Conservation (phyloP, 148 eudicot genomes). For the Dianthus caryophyllus region DNA sequence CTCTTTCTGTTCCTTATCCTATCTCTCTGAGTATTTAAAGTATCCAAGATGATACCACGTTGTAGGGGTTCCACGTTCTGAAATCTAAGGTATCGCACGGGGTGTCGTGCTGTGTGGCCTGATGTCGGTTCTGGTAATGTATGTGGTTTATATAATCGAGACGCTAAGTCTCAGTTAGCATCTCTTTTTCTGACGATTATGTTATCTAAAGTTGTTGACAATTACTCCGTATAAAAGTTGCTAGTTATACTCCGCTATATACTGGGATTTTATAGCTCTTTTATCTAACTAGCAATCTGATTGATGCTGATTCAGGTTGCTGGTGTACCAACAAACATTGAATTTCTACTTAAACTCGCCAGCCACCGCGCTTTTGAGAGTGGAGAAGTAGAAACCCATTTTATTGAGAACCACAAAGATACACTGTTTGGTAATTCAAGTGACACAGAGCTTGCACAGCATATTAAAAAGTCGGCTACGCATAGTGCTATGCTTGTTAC, state of each 20-base stretch:
- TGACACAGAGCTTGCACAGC: conserved; percentile 35
- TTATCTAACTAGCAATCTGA: conserved; percentile 12
- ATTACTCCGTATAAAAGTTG: too few relatives aligned
- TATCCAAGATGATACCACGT: neutral
- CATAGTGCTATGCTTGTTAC: conserved; percentile 67
- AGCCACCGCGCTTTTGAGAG: conserved; percentile 73
- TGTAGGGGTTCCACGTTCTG: too few relatives aligned
- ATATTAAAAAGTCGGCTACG: conserved; percentile 44
- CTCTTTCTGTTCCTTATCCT: neutral
- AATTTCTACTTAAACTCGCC: conserved; percentile 73
- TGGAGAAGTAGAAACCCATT: conserved; percentile 94
- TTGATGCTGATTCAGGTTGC: conserved; percentile 66
- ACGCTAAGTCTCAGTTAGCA: neutral
- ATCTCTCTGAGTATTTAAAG: neutral
- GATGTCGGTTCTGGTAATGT: neutral
- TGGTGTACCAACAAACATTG: conserved; percentile 90
- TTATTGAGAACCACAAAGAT: conserved; percentile 77
- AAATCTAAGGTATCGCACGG: too few relatives aligned
- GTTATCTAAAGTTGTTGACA: neutral
- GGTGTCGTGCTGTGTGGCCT: conserved; percentile 1
- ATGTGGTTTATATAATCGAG: neutral
- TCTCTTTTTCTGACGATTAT: neutral
- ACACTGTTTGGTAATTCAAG: conserved; percentile 60
- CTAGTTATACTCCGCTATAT: neutral
- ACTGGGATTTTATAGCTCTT: conserved; percentile 5